phyloP scores from a whole-genome alignment of 1,139 yeast species.

The Yamadazyma membranifaciens region DNA sequence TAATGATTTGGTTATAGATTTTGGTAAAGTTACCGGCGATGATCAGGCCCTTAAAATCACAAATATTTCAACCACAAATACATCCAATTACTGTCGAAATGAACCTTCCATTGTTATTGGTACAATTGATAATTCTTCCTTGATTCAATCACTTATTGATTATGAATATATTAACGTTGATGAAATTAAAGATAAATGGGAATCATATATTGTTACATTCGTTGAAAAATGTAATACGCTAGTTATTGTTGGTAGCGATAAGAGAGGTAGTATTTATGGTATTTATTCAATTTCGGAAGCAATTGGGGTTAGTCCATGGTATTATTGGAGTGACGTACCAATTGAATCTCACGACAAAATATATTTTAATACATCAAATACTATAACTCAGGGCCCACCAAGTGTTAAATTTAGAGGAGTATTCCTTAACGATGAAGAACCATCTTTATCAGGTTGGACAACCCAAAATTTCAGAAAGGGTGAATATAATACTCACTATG shows the following conservation, averaged over 20 bases:
- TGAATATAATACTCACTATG: conserved; percentile 12
- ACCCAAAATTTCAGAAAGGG: conserved; percentile 14
- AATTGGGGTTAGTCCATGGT: conserved; percentile 19
- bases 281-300: conserved; percentile 16
- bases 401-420: conserved; percentile 17
- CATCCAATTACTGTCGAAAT: conserved; percentile 2
- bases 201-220: conserved; percentile 13
- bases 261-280: conserved; percentile 17
- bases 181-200: conserved; percentile 17
- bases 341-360: conserved; percentile 10
- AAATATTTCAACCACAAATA: conserved; percentile 5
- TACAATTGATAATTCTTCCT: conserved; percentile 15
- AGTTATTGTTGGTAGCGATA: conserved; percentile 17
- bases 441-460: conserved; percentile 17
- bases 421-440: conserved; percentile 19
- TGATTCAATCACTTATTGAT: conserved; percentile 12
- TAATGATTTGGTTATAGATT: conserved; percentile 11
- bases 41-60: neutral
- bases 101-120: conserved; percentile 15
- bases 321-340: conserved; percentile 17
- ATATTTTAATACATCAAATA: conserved; percentile 10
- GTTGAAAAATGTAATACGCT: conserved; percentile 13
- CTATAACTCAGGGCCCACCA: conserved; percentile 15
- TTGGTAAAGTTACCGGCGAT: conserved; percentile 11
- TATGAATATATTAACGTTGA: conserved; percentile 10